Conservation (phyloP, 495 filamentous ascomycete genomes). For the Talaromyces nanjingensis region DNA sequence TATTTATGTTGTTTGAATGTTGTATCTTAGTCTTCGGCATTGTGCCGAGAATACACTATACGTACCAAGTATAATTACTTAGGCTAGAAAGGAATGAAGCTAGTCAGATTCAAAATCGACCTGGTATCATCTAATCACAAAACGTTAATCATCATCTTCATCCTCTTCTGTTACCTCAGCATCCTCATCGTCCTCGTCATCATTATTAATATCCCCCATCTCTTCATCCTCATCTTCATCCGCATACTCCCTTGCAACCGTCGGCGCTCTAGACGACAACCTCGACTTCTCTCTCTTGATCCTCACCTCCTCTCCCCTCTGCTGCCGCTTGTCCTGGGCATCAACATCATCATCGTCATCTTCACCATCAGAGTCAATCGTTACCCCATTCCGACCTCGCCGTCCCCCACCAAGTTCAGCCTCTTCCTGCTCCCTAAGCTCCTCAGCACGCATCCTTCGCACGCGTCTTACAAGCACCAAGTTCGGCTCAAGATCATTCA, state of each 20-base stretch:
- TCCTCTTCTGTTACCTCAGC: neutral
- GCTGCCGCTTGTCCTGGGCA: conserved; percentile 12
- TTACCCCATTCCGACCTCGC: conserved; percentile 18
- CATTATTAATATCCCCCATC: neutral
- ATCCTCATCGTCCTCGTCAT: neutral
- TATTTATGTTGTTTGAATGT: neutral
- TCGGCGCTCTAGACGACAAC: conserved; percentile 1
- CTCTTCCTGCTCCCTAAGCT: conserved; percentile 31
- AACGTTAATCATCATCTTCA: neutral
- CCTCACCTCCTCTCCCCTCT: conserved; percentile 6
- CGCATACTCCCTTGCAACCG: neutral
- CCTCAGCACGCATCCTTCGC: conserved; percentile 25
- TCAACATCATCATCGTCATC: conserved; percentile 15
- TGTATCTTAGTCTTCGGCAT: neutral
- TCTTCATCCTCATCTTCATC: conserved; percentile 8
- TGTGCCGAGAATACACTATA: neutral
- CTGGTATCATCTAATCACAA: neutral
- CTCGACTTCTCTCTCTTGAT: conserved; percentile 18
- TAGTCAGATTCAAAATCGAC: neutral
- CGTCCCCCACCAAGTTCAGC: conserved; percentile 13
- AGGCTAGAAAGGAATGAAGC: neutral
- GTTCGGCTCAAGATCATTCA: conserved; percentile 34
- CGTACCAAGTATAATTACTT: neutral
- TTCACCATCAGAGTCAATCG: conserved; percentile 19
- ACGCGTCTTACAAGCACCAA: conserved; percentile 36